Conservation (phyloP, 768 basidiomycete genomes). For the Auriscalpium orientale region DNA sequence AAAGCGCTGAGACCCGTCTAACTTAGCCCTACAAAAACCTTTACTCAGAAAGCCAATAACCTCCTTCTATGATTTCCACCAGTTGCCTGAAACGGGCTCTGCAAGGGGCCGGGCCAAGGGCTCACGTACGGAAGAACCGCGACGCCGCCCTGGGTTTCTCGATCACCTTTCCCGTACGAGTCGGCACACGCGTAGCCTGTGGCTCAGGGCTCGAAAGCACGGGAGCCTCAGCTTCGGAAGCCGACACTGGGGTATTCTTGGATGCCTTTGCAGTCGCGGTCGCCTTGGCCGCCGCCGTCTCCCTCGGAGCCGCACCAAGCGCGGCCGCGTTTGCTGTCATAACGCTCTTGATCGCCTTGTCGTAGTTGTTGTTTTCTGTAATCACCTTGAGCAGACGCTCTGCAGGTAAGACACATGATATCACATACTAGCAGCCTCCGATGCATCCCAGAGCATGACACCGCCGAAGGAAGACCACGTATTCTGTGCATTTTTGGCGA, state of each 20-base stretch:
- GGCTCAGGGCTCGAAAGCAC: too few relatives aligned
- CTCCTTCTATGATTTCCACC: too few relatives aligned
- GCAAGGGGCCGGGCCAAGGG: too few relatives aligned
- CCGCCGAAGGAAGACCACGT: slow-evolving; percentile 41
- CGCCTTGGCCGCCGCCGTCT: too few relatives aligned
- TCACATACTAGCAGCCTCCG: slow-evolving; percentile 35
- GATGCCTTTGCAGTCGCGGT: too few relatives aligned
- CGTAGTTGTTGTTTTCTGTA: neutral
- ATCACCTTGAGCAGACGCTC: neutral
- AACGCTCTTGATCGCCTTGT: neutral
- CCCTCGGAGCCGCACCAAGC: neutral
- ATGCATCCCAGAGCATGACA: slow-evolving; percentile 41
- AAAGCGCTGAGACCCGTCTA: neutral
- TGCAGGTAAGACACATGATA: neutral
- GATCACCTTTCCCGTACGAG: neutral
- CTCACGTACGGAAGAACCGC: neutral
- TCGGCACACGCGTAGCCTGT: too few relatives aligned
- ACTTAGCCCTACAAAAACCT: too few relatives aligned
- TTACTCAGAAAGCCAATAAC: too few relatives aligned
- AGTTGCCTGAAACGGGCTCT: too few relatives aligned
- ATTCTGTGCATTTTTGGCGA: slow-evolving; percentile 27
- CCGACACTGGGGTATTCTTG: neutral
- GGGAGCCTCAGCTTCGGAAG: neutral
- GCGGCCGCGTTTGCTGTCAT: neutral
- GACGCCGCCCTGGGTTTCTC: neutral